Conservation (phyloP, 768 basidiomycete species). For the Boletus rubroflammeus region DNA sequence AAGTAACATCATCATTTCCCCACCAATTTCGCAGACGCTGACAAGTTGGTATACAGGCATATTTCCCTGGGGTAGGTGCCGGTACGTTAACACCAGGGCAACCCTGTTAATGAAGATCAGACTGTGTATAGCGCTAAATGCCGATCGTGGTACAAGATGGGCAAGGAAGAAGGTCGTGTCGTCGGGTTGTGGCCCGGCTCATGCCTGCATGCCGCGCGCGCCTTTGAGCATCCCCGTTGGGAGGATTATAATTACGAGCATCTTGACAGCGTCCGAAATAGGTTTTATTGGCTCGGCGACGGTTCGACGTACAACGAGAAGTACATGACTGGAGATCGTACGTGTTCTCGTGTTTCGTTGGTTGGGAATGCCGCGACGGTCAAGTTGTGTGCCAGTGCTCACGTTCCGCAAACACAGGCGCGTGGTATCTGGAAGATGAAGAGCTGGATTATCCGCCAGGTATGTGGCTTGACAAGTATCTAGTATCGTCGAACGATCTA, state of each 20-base stretch:
- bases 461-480: background rate
- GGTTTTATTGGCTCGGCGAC: slow-evolving; percentile 59
- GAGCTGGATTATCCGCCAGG: slow-evolving; percentile 15
- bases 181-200: slow-evolving; percentile 62
- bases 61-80: slow-evolving; percentile 13
- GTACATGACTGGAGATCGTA: slow-evolving; percentile 34
- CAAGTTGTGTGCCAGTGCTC: too few relatives aligned
- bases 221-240: slow-evolving; percentile 56
- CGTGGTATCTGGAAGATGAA: slow-evolving; percentile 15
- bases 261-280: slow-evolving; percentile 41
- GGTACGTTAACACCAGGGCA: background rate
- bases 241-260: slow-evolving; percentile 58
- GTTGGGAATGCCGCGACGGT: too few relatives aligned
- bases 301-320: slow-evolving; percentile 56
- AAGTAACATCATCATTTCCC: slow-evolving; percentile 32
- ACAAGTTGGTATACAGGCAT: slow-evolving; percentile 6
- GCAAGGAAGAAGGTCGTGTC: slow-evolving; percentile 52
- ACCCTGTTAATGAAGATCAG: slow-evolving; percentile 27
- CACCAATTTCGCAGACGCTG: background rate
- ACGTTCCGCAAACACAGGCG: background rate
- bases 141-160: slow-evolving; percentile 62
- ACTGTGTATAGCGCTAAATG: slow-evolving; percentile 59
- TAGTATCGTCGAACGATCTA: background rate
- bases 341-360: slow-evolving; percentile 14
- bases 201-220: slow-evolving; percentile 45